Conservation (phyloP, 1,284 basidiomycete species). For the Inonotus hispidus region DNA sequence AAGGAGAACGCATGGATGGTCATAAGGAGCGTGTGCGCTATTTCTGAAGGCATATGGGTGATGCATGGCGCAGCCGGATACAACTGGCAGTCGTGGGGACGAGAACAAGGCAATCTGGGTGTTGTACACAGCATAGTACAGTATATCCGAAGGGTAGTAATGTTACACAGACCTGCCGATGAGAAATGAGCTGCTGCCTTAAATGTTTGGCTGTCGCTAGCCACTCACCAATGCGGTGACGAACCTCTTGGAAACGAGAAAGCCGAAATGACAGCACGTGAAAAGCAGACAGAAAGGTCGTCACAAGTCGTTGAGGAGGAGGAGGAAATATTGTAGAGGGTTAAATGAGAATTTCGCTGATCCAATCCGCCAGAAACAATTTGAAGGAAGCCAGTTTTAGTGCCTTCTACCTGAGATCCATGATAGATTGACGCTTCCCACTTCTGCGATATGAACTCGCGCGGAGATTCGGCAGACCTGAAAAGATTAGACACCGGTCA, state of each 20-base stretch:
- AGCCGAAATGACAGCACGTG: background rate
- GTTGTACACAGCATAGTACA: background rate
- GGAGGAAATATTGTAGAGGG: background rate
- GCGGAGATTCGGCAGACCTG: conserved; percentile 73
- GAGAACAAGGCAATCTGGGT: background rate
- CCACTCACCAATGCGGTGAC: background rate
- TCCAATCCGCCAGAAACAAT: background rate
- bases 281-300: background rate
- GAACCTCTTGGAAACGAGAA: background rate
- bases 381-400: conserved; percentile 22
- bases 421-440: conserved; percentile 69
- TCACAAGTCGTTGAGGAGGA: background rate
- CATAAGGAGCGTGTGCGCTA: background rate
- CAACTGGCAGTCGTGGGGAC: background rate
- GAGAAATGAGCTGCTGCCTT: background rate
- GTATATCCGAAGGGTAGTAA: background rate
- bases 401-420: conserved; percentile 64
- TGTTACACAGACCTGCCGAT: background rate
- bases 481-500: conserved; percentile 8
- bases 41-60: background rate
- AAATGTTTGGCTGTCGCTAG: background rate
- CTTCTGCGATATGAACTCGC: conserved; percentile 62
- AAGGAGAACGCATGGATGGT: background rate
- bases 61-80: background rate
- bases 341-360: background rate